Evolutionary conservation across 345 rosid species (phyloP), one percentile per base, ranked within the genome.

Genomic region (Acer negundo): DNA sequence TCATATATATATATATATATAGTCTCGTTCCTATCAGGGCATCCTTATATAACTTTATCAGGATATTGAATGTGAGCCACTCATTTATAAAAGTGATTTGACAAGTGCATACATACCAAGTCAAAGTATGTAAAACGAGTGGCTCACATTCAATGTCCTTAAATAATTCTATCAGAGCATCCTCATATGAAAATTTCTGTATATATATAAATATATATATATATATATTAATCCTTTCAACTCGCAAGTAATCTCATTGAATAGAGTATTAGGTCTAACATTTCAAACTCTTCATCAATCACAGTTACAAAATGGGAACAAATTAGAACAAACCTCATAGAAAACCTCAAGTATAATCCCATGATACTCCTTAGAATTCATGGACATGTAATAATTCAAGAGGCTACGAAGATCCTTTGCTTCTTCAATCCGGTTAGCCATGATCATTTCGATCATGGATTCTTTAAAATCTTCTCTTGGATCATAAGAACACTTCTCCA

Each of bases 401-500:
- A 95, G 91, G 65, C 85, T 84, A 58, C 98, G 86, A 28, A 95
- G 96, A 78, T 93, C 94, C 62, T 84, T 88, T 0, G 92, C 85
- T 24, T 90, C 84, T 62, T 85, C 84, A 40, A 93, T 85, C 74
- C 84, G 84, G 80, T 92, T 95, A 0, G 83, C 85, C 75, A 85
- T 77, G 51, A 95, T 92, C 94, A 95, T 90, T 80, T 92, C 94
- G 12, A 89, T 77, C 93, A 95, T 90, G 17, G 98, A 95, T 40
- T 88, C 91, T 77, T 87, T 82, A 64, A 93, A 95, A 78, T 95
- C 99, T 77, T 86, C 87, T 77, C 90, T 84, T 22, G 94, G 97
- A 86, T 92, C 93, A 44, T 81, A 79, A 26, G 98, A 92, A 79
- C 87, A 80, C 83, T 88, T 95, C 79, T 95, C 99, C 93, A 86